A percentile compares a stretch with the other conserved stretches of the same genome.
Evolutionary conservation across 129 eudicot genomes (phyloP).

Genomic region (Flaveria linearis): DNA sequence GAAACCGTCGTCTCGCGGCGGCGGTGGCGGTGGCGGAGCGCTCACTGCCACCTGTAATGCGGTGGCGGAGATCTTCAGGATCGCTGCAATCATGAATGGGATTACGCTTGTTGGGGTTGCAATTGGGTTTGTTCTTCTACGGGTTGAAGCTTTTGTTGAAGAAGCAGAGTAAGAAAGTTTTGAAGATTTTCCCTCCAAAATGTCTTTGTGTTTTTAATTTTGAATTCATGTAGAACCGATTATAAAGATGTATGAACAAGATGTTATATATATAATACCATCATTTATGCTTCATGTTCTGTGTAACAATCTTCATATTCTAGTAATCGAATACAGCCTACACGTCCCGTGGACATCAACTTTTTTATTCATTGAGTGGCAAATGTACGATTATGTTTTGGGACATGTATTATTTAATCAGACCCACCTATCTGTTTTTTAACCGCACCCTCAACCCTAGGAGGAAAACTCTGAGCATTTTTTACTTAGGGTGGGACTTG

Average conservation of each 20-base stretch:
- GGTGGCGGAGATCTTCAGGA: conserved; percentile 77
- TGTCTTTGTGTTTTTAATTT: conserved; percentile 30
- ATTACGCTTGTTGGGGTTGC: conserved; percentile 90
- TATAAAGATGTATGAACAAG: conserved; percentile 30
- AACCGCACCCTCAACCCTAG: too few species aligned
- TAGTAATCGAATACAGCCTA: too few species aligned
- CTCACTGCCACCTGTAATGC: conserved; percentile 66
- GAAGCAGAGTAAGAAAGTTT: conserved; percentile 57
- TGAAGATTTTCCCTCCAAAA: conserved; percentile 9
- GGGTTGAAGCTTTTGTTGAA: conserved; percentile 77
- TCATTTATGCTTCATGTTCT: conserved; percentile 23
- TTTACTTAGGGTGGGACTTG: too few species aligned
- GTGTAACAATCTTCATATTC: not conserved
- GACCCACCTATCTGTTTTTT: too few species aligned
- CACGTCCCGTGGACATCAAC: too few species aligned
- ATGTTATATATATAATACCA: conserved; percentile 39
- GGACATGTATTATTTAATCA: too few species aligned
- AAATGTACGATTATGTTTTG: too few species aligned
- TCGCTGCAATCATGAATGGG: conserved; percentile 80
- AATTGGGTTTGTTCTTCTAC: conserved; percentile 86
- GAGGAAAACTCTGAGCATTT: too few species aligned
- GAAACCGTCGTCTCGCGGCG: conserved; percentile 29
- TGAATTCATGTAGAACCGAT: conserved; percentile 47
- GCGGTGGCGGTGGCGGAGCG: conserved; percentile 53
- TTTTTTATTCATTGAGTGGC: too few species aligned